phyloP scores from a whole-genome alignment of 306 rosid species.

The Gleditsia sinensis region DNA sequence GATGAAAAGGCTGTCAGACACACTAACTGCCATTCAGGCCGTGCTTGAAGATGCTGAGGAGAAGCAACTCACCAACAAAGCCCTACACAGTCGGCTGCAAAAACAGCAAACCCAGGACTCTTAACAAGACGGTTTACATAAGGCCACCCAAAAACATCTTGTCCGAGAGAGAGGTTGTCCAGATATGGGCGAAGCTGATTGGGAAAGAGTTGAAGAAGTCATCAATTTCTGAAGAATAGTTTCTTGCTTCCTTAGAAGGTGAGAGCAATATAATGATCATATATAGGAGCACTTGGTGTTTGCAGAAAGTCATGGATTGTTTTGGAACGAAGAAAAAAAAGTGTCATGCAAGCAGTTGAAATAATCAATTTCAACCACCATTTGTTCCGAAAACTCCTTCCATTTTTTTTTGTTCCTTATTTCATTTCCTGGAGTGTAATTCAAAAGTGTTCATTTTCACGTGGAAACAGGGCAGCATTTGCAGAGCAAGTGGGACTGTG shows the following conservation, averaged over 20 bases:
- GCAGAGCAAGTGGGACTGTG: conserved; percentile 60
- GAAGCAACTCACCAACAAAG: no score
- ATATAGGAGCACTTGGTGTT: not conserved
- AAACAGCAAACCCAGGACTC: conserved; percentile 65
- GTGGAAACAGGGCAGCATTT: conserved; percentile 39
- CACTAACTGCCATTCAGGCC: no score
- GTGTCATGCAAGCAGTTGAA: no score
- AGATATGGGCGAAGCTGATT: conserved; percentile 59
- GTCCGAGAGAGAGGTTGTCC: conserved; percentile 67
- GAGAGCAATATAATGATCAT: no score
- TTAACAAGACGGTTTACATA: conserved; percentile 65
- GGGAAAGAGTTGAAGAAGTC: conserved; percentile 55
- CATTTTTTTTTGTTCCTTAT: no score
- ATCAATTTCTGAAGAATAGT: conserved; percentile 51
- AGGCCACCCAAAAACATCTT: conserved; percentile 65
- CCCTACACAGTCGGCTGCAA: no score
- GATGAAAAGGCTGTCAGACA: no score
- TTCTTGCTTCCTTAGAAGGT: conserved; percentile 56
- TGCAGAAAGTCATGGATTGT: not conserved
- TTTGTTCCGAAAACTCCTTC: no score
- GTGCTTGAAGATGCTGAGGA: no score
- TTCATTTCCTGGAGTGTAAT: no score
- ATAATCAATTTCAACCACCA: no score
- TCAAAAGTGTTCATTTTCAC: not conserved
- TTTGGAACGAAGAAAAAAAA: no score